Evolutionary conservation across 768 basidiomycete species (phyloP), one percentile per base, ranked within the genome.

Genomic region (Crassisporium funariophilum): DNA sequence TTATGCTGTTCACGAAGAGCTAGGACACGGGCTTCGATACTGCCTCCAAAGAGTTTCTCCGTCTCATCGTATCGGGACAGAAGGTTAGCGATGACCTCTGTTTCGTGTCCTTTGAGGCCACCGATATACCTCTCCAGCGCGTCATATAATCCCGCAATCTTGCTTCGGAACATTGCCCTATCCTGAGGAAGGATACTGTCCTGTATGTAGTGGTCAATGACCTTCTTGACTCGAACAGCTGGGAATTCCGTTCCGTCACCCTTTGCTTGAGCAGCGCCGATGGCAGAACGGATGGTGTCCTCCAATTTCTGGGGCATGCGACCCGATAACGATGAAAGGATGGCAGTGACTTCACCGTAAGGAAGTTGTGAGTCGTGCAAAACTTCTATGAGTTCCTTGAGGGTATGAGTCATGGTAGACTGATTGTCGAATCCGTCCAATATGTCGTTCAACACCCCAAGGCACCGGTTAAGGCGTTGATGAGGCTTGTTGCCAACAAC

Each of bases 341-440:
- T 88, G 16, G 92, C 83, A 34, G 74, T 80, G 40, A 86, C 78
- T 66, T 98, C 88, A 17, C 90, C 82, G 69, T 87, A 98, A 0
- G 97, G 94, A 20, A 98, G 83, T 52, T 91, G 89, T 5, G 87
- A 80, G 58, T 94, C 79, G 50, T 86, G 84, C 24, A 99, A 78
- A 31, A 91, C 83, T 27, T 82, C 73, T 57, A 91, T 75, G 47
- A 99, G 84, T 35, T 93, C 88, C 66, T 92, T 95, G 61, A 98
- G 75, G 9, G 91, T 91, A 4, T 84, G 69, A 15, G 78, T 76
- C 88, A 98, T 93, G 55, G 90, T 76, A 4, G 92, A 86, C 61
- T 93, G 91, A 71, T 98, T 98, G 70, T 99, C 97, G 68, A 88
- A 99, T 27, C 97, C 97, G 47, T 93, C 90, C 50, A 99, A 78